Evolutionary conservation across 2,329 filamentous ascomycete genomes (phyloP).

Genomic region (Xylaria sp.): DNA sequence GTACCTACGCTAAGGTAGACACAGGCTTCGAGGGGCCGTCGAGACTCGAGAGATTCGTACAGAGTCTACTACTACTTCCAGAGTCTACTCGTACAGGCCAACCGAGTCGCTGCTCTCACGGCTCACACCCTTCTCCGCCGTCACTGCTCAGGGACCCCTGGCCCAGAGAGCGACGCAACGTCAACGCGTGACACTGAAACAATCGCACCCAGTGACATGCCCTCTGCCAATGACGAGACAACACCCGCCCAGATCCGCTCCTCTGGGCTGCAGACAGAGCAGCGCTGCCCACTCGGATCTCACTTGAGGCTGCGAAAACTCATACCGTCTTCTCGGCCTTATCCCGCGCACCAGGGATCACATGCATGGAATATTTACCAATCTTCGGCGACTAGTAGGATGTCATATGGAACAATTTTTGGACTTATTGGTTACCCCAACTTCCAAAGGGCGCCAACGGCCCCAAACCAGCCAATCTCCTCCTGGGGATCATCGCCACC

Average conservation of each 20-base stretch:
- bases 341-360: conserved; percentile 28
- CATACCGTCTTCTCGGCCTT: conserved; percentile 13
- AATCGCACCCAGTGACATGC: conserved; percentile 3
- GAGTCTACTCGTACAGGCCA: background rate
- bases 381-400: conserved; percentile 1
- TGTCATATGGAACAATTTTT: conserved; percentile 21
- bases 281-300: background rate
- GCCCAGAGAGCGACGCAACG: background rate
- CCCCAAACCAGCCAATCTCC: conserved; percentile 23
- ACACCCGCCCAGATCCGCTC: conserved; percentile 1
- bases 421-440: conserved; percentile 7
- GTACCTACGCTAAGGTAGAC: too few relatives aligned
- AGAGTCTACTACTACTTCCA: background rate
- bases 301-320: background rate
- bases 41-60: too few relatives aligned
- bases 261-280: background rate
- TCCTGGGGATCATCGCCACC: conserved; percentile 21
- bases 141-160: background rate
- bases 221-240: conserved; percentile 11
- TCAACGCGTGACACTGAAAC: conserved; percentile 13
- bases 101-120: too few relatives aligned
- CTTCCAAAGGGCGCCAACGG: conserved; percentile 21
- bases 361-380: conserved; percentile 21
- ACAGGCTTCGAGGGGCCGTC: too few relatives aligned
- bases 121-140: background rate